Percentiles rank a stretch among this genome's conserved stretches.
Evolutionary conservation across 1,284 basidiomycete genomes (phyloP).

Genomic region (Ganoderma sinense): DNA sequence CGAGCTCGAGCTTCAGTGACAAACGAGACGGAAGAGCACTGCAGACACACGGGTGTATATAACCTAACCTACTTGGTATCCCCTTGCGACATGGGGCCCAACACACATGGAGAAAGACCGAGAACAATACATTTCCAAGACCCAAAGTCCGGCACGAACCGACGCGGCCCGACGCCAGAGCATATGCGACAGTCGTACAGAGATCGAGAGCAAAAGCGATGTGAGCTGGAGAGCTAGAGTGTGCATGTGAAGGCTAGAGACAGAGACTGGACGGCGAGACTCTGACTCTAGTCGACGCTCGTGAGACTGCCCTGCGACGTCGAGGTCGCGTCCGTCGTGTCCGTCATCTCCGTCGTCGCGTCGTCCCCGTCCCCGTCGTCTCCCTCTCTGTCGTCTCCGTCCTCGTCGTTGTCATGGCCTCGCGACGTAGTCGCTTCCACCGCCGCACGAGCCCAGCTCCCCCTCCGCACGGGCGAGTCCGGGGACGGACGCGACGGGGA

Average conservation of each 20-base stretch:
- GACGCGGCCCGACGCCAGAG: neutral
- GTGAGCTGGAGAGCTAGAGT: neutral
- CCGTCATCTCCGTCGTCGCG: conserved; percentile 35
- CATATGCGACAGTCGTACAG: neutral
- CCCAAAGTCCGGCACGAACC: neutral
- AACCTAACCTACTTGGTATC: neutral
- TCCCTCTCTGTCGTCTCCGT: conserved; percentile 35
- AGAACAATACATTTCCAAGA: neutral
- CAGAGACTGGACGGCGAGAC: neutral
- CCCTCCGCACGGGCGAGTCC: neutral
- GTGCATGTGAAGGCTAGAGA: neutral
- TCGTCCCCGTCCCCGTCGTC: conserved; percentile 40
- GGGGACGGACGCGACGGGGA: conserved; percentile 7
- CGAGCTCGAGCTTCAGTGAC: neutral
- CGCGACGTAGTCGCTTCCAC: conserved; percentile 35
- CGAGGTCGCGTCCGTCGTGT: conserved; percentile 47
- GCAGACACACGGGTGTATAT: neutral
- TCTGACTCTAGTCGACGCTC: conserved; percentile 56
- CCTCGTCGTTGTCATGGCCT: neutral
- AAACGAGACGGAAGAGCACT: neutral
- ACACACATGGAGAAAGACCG: neutral
- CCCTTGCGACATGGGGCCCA: neutral
- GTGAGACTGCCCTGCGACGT: conserved; percentile 62
- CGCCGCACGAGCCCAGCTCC: conserved; percentile 21
- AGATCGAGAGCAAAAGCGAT: neutral